Conservation (phyloP, 176 grass and related monocot species). For the Ensete ventricosum region DNA sequence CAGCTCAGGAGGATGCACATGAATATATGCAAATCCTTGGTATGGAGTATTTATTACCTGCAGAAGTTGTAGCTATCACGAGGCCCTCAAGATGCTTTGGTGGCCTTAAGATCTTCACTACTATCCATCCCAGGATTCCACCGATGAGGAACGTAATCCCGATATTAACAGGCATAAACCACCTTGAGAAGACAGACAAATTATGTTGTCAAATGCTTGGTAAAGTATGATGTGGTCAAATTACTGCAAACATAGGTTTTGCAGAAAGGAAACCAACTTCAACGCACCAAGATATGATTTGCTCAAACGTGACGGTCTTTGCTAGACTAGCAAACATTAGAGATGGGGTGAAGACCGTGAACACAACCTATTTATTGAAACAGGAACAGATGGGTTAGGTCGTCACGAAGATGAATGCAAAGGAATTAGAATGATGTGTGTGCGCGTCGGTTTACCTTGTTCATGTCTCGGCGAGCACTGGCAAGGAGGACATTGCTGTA, state of each 20-base stretch:
- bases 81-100: constrained; percentile 46
- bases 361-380: constrained; percentile 63
- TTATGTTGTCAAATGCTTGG: neutral
- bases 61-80: constrained; percentile 55
- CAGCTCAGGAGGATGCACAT: neutral
- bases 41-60: constrained; percentile 31
- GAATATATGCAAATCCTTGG: neutral
- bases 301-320: constrained; percentile 54
- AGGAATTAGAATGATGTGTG: neutral
- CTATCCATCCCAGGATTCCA: constrained; percentile 60
- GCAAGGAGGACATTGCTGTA: constrained; percentile 56
- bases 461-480: constrained; percentile 63
- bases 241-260: neutral
- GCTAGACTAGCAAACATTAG: constrained; percentile 70
- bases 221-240: neutral
- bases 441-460: constrained; percentile 42
- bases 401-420: neutral
- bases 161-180: constrained; percentile 95
- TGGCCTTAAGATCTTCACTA: constrained; percentile 48
- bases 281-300: constrained; percentile 79
- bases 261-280: neutral
- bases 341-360: constrained; percentile 65
- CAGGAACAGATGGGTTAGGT: neutral
- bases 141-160: constrained; percentile 62
- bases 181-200: constrained; percentile 40